A percentile compares a stretch with the other conserved stretches of the same genome.
Evolutionary conservation across 2,329 filamentous ascomycete species (phyloP).

Genomic region (Balansia obtecta): DNA sequence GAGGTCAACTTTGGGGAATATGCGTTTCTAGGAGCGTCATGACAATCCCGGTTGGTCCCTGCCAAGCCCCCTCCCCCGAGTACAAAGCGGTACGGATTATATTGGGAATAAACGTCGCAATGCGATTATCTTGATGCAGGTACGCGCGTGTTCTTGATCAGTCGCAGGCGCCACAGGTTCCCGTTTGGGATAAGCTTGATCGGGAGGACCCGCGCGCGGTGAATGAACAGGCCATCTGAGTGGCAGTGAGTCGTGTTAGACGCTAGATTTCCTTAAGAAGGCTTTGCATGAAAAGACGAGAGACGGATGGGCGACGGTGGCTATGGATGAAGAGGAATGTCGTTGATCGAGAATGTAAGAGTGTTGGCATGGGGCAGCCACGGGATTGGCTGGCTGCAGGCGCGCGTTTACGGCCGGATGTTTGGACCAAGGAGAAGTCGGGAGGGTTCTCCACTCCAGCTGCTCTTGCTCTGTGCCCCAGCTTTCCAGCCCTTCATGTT

Average conservation of each 20-base stretch:
- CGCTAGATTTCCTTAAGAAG: neutral
- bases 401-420: conserved; percentile 2
- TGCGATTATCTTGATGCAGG: neutral
- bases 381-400: conserved; percentile 3
- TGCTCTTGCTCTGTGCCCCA: neutral
- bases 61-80: neutral
- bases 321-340: neutral
- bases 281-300: neutral
- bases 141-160: neutral
- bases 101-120: neutral
- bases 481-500: neutral
- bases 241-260: neutral
- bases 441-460: too few species aligned
- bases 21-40: neutral
- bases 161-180: neutral
- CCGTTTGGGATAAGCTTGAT: neutral
- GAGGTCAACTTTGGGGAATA: neutral
- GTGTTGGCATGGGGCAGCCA: neutral
- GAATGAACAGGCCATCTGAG: neutral
- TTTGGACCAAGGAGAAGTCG: too few species aligned
- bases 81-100: neutral
- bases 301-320: neutral
- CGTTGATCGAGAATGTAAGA: neutral
- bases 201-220: neutral
- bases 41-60: neutral